phyloP scores from a whole-genome alignment of 768 basidiomycete genomes.

The Tylopilus sp. region DNA sequence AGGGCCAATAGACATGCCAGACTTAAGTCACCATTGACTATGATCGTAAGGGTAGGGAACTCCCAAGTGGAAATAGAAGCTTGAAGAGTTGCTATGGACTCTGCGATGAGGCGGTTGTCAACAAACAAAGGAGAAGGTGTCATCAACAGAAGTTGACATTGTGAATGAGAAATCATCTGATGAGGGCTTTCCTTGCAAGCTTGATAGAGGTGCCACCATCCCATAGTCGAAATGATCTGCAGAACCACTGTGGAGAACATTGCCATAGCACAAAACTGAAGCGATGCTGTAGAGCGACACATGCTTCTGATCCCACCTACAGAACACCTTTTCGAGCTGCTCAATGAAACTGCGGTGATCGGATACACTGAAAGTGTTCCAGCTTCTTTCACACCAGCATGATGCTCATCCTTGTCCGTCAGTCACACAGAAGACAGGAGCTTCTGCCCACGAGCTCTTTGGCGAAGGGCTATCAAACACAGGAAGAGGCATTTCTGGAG shows the following conservation, averaged over 20 bases:
- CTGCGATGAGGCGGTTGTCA: slow-evolving; percentile 42
- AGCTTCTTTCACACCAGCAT: slow-evolving; percentile 39
- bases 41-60: slow-evolving; percentile 37
- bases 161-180: slow-evolving; percentile 60
- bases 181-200: slow-evolving; percentile 49
- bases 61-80: slow-evolving; percentile 59
- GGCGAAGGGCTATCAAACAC: slow-evolving; percentile 6
- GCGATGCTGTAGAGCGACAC: slow-evolving; percentile 72
- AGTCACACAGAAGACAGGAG: slow-evolving; percentile 45
- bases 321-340: slow-evolving; percentile 77
- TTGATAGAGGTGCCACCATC: slow-evolving; percentile 34
- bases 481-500: slow-evolving; percentile 42
- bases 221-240: slow-evolving; percentile 76
- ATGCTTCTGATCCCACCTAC: slow-evolving; percentile 43
- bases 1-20: slow-evolving; percentile 57
- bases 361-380: slow-evolving; percentile 52
- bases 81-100: slow-evolving; percentile 73
- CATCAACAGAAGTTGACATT: slow-evolving; percentile 54
- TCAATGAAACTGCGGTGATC: slow-evolving; percentile 77
- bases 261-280: slow-evolving; percentile 76
- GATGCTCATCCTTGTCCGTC: slow-evolving; percentile 43
- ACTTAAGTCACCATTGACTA: slow-evolving; percentile 61
- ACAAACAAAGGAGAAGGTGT: slow-evolving; percentile 66
- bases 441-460: slow-evolving; percentile 18
- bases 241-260: slow-evolving; percentile 57